Conservation (phyloP, 2,329 filamentous ascomycete genomes). For the Aspergillus melleus region DNA sequence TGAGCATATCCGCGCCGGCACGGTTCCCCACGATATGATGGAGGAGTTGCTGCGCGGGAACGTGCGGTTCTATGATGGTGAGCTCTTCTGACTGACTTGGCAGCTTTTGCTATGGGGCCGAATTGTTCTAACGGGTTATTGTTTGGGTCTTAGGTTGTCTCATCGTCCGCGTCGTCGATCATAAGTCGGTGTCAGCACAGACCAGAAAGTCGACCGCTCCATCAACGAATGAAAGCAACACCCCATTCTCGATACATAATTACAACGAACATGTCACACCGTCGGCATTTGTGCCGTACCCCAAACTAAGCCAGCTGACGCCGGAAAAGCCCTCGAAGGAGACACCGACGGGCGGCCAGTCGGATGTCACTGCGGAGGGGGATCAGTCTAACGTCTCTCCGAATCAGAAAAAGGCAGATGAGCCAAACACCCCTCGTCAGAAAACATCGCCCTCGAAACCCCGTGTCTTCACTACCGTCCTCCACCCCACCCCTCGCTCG, state of each 20-base stretch:
- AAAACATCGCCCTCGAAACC: constrained; percentile 54
- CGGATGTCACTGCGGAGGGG: constrained; percentile 21
- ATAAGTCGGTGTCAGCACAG: constrained; percentile 67
- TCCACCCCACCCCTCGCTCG: constrained; percentile 79
- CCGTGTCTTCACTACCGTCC: constrained; percentile 72
- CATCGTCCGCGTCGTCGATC: constrained; percentile 91
- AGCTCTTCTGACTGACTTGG: not conserved
- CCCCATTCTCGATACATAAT: constrained; percentile 85
- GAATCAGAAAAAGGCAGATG: constrained; percentile 59
- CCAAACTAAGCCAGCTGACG: constrained; percentile 44
- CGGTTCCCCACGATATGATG: constrained; percentile 85
- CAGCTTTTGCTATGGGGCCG: not conserved
- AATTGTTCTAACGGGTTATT: not conserved
- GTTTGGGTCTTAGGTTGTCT: constrained; percentile 60
- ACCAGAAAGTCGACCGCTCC: constrained; percentile 55
- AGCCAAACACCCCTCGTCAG: constrained; percentile 45
- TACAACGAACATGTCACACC: constrained; percentile 88
- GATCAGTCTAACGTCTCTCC: constrained; percentile 50
- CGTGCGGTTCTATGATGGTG: constrained; percentile 85
- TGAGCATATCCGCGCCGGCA: constrained; percentile 73
- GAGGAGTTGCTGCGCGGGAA: constrained; percentile 70
- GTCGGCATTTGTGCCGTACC: constrained; percentile 79
- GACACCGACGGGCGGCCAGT: constrained; percentile 21
- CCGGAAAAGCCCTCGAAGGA: constrained; percentile 31
- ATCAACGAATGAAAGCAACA: constrained; percentile 61